A percentile compares a stretch with the other conserved stretches of the same genome.
phyloP scores from a whole-genome alignment of 2,329 filamentous ascomycete genomes.

The Mariannaea elegans region DNA sequence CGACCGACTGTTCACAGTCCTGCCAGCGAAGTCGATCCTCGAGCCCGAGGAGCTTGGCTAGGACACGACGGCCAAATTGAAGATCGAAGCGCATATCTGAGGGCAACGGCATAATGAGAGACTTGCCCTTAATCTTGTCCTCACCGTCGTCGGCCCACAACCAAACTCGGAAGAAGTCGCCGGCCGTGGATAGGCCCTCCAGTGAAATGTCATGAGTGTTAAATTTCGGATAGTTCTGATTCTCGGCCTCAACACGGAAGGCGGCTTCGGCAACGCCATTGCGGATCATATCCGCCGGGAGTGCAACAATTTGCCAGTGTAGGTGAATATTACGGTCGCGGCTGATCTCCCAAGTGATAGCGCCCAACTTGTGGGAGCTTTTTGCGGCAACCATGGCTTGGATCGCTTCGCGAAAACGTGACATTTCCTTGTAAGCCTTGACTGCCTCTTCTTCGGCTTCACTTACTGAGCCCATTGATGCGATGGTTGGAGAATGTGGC shows the following conservation, averaged over 20 bases:
- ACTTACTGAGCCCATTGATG: constrained; percentile 66
- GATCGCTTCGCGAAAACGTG: constrained; percentile 77
- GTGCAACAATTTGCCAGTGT: constrained; percentile 92
- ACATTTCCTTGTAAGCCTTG: constrained; percentile 82
- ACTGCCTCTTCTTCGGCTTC: constrained; percentile 63
- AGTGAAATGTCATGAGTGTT: constrained; percentile 58
- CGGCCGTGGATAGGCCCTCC: constrained; percentile 55
- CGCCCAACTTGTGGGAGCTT: constrained; percentile 71
- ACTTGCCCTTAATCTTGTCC: constrained; percentile 65
- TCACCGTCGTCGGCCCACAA: constrained; percentile 73
- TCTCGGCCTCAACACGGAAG: constrained; percentile 89
- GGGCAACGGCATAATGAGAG: constrained; percentile 78
- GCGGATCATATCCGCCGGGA: constrained; percentile 72
- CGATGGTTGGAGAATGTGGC: constrained; percentile 79
- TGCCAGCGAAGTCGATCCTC: constrained; percentile 86
- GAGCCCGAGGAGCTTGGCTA: constrained; percentile 86
- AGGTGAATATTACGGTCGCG: constrained; percentile 82
- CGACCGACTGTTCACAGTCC: constrained; percentile 79
- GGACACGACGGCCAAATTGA: constrained; percentile 86
- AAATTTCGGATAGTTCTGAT: constrained; percentile 65
- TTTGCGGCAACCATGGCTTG: constrained; percentile 78
- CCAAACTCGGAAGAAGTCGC: constrained; percentile 84
- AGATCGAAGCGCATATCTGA: constrained; percentile 82
- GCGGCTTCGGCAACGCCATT: constrained; percentile 85
- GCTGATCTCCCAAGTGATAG: constrained; percentile 93